Evolutionary conservation across 441 rosid genomes (phyloP), one percentile per base, ranked within the genome.

Genomic region (Flueggea neowawraea): DNA sequence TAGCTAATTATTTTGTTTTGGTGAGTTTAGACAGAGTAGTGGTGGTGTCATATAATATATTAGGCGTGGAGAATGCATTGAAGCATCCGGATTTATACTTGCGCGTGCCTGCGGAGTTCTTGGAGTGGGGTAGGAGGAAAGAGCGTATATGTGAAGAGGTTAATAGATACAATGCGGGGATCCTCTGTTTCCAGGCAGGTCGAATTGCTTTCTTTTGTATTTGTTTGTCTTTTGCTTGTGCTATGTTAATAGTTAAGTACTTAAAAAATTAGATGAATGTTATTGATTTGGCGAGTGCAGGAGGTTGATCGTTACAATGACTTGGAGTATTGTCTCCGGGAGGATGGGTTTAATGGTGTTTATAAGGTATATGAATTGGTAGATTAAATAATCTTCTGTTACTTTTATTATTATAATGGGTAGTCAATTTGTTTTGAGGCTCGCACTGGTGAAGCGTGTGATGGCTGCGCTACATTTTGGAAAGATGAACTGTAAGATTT

Each of bases 401-500:
- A 17, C 22, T 56, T 61, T 56, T 39, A 61, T 36, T 12, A 11
- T 53, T 13, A 44, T 16, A 33, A 43, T 32, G 13, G 55, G 10
- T 52, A 28, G 52, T 52, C 62, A 52, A 48, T 12, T n/a, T 60
- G 52, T 60, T 49, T 58, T 71, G 31, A 94, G 99, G 82, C 80
- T 43, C 97, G 97, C 58, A 91, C 95, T 11, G 97, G 97, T 68
- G 95, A 84, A 64, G 92, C 90, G 41, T 67, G 64, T 68, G 99
- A 95, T 80, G 97, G 99, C 33, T 89, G 97, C 75, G 96, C 99
- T 56, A 75, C 84, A 41, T 95, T 89, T 74, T 95, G 99, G 99
- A 84, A 80, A 69, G 84, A 86, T 5, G 72, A 77, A 43, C 54
- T 55, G 99, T 94, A 82, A 87, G 87, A 58, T 9, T 47, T 9